These are phyloP conservation scores for Ephemerocybe angulata DNA, from an alignment of 768 basidiomycete species.

Conservation along the genomic window DNA sequence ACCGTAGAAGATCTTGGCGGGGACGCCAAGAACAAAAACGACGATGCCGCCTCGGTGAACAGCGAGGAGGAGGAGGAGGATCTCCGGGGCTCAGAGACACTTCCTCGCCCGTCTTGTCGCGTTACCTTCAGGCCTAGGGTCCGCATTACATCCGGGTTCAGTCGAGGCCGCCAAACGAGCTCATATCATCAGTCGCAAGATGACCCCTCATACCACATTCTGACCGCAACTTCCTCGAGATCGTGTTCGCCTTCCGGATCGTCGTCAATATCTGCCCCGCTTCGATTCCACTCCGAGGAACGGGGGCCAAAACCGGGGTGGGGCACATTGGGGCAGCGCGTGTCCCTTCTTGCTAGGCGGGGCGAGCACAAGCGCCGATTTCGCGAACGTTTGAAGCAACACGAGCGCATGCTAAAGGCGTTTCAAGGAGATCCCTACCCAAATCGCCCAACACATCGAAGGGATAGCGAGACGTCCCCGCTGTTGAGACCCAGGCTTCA, in stretches of 20 bases:
- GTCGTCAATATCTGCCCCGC: slow-evolving; percentile 78
- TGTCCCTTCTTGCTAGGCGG: slow-evolving; percentile 35
- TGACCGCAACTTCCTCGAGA: slow-evolving; percentile 37
- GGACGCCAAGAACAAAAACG: not conserved
- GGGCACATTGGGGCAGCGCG: slow-evolving; percentile 60
- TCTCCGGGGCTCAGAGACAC: not conserved
- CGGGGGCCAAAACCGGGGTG: slow-evolving; percentile 46
- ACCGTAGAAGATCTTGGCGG: not conserved
- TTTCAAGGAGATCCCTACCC: not conserved
- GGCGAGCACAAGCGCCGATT: slow-evolving; percentile 12
- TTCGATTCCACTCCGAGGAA: slow-evolving; percentile 55
- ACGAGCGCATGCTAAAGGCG: not conserved
- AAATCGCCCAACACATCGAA: not conserved
- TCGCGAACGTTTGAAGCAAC: not conserved
- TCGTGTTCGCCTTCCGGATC: slow-evolving; percentile 70
- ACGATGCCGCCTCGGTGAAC: not conserved
- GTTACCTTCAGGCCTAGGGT: slow-evolving; percentile 75
- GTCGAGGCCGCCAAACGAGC: slow-evolving; percentile 38
- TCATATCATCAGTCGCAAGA: slow-evolving; percentile 1
- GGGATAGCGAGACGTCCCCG: not conserved
- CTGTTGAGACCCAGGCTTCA: not conserved
- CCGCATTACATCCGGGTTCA: slow-evolving; percentile 70
- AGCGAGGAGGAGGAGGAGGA: not conserved
- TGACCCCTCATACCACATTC: slow-evolving; percentile 11
- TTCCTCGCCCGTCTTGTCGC: slow-evolving; percentile 19